These are phyloP conservation scores for Yamadazyma spencermartinsiae DNA, from an alignment of 1,139 yeast species.

Conservation along the genomic window DNA sequence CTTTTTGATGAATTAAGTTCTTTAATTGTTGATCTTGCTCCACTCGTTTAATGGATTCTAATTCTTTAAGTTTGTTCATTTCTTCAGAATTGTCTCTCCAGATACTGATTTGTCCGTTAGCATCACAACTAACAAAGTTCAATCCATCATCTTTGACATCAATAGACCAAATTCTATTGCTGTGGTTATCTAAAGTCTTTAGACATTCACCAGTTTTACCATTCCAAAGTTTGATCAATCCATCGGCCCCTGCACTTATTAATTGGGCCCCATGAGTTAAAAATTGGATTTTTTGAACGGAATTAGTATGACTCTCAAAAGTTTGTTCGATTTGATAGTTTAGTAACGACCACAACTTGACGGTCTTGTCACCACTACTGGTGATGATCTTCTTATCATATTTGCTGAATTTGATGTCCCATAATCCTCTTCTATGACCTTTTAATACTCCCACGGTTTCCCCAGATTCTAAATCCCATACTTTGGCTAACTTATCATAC, in stretches of 20 bases:
- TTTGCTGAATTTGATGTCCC: conserved; percentile 85
- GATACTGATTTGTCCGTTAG: conserved; percentile 85
- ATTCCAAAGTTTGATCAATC: conserved; percentile 91
- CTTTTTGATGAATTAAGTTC: conserved; percentile 66
- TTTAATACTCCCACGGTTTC: conserved; percentile 80
- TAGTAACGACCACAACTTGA: conserved; percentile 82
- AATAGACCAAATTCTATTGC: conserved; percentile 92
- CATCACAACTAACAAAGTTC: conserved; percentile 82
- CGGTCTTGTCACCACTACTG: conserved; percentile 87
- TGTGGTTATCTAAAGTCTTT: conserved; percentile 86
- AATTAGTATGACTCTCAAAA: conserved; percentile 92
- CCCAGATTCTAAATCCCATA: conserved; percentile 83
- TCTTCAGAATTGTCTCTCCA: conserved; percentile 91
- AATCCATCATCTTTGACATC: conserved; percentile 66
- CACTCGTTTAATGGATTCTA: conserved; percentile 55
- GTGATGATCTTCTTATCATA: conserved; percentile 77
- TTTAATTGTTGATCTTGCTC: conserved; percentile 87
- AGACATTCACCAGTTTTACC: conserved; percentile 71
- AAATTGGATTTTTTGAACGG: conserved; percentile 80
- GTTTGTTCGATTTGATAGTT: conserved; percentile 78
- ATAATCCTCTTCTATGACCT: conserved; percentile 92
- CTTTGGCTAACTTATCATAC: conserved; percentile 88
- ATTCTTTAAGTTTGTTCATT: conserved; percentile 50
- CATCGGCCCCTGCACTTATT: conserved; percentile 91
- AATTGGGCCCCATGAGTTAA: conserved; percentile 67